These are phyloP conservation scores for Aspergillus sp. DNA, from an alignment of 2,329 filamentous ascomycete genomes.

Conservation along the genomic window DNA sequence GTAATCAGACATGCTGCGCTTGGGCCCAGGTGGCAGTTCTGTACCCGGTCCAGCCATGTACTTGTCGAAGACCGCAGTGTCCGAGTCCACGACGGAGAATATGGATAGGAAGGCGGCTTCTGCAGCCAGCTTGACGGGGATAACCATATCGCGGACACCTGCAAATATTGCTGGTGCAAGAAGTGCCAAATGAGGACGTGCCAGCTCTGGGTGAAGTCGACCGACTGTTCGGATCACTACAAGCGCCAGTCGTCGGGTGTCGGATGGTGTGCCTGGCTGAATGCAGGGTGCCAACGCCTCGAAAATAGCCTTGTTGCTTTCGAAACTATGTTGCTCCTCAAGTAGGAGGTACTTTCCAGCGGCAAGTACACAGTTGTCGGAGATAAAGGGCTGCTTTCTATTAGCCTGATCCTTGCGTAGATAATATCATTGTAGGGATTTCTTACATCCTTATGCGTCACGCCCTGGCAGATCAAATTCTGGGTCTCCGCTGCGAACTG, in stretches of 20 bases:
- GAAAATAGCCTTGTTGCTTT: slow-evolving; percentile 76
- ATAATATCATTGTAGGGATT: slow-evolving; percentile 2
- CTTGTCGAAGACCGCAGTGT: slow-evolving; percentile 83
- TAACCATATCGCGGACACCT: slow-evolving; percentile 84
- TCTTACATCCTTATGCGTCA: slow-evolving; percentile 72
- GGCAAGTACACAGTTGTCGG: slow-evolving; percentile 84
- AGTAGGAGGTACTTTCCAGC: slow-evolving; percentile 85
- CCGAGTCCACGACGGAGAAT: slow-evolving; percentile 86
- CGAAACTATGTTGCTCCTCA: slow-evolving; percentile 63
- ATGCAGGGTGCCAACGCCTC: slow-evolving; percentile 74
- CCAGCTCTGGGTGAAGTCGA: slow-evolving; percentile 74
- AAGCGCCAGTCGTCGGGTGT: slow-evolving; percentile 81
- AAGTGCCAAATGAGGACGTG: slow-evolving; percentile 75
- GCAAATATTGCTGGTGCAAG: slow-evolving; percentile 85
- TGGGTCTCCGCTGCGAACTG: slow-evolving; percentile 72
- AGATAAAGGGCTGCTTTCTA: slow-evolving; percentile 66
- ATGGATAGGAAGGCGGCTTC: slow-evolving; percentile 91
- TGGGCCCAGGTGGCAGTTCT: slow-evolving; percentile 67
- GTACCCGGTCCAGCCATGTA: slow-evolving; percentile 72
- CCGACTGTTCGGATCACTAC: slow-evolving; percentile 85
- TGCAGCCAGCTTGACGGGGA: slow-evolving; percentile 91
- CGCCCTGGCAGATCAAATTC: slow-evolving; percentile 75
- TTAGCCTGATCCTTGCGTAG: slow-evolving; percentile 16
- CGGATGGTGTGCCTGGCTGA: slow-evolving; percentile 72
- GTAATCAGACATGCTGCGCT: slow-evolving; percentile 93